phyloP scores from a whole-genome alignment of 108 stramenopile species.

The Skeletonema costatum region DNA sequence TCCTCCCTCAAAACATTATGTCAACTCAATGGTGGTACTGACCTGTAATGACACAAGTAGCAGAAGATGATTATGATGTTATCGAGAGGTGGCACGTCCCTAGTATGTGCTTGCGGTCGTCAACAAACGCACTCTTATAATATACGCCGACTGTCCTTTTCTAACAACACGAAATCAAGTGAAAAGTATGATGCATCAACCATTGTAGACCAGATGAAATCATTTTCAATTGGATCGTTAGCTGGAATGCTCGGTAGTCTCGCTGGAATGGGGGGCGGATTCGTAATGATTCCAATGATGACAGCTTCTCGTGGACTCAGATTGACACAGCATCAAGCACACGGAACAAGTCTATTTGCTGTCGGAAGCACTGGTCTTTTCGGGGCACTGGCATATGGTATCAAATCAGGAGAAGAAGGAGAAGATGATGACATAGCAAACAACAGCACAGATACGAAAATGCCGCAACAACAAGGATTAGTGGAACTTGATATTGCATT shows the following conservation, averaged over 20 bases:
- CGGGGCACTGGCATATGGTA: constrained; percentile 79
- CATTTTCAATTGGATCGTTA: constrained; percentile 69
- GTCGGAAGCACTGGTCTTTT: constrained; percentile 89
- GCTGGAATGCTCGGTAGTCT: constrained; percentile 86
- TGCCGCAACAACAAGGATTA: constrained; percentile 23
- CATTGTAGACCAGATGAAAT: constrained; percentile 29
- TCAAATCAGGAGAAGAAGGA: constrained; percentile 2
- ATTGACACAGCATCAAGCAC: constrained; percentile 89
- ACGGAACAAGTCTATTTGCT: constrained; percentile 90
- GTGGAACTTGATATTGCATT: constrained; percentile 79
- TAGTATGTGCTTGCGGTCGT: neutral
- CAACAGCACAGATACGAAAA: neutral
- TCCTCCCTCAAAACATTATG: too few species aligned
- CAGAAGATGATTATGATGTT: neutral
- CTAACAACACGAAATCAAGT: neutral
- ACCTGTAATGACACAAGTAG: too few species aligned
- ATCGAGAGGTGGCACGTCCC: neutral
- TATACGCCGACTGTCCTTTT: neutral
- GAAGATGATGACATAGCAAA: neutral
- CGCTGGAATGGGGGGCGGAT: constrained; percentile 94
- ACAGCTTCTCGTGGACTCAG: constrained; percentile 52
- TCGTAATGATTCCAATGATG: constrained; percentile 86
- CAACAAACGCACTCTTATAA: neutral
- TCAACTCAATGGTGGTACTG: too few species aligned
- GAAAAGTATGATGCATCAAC: neutral